A percentile compares a stretch with the other conserved stretches of the same genome.
Evolutionary conservation across 768 basidiomycete species (phyloP).

Genomic region (Auricularia sp.): DNA sequence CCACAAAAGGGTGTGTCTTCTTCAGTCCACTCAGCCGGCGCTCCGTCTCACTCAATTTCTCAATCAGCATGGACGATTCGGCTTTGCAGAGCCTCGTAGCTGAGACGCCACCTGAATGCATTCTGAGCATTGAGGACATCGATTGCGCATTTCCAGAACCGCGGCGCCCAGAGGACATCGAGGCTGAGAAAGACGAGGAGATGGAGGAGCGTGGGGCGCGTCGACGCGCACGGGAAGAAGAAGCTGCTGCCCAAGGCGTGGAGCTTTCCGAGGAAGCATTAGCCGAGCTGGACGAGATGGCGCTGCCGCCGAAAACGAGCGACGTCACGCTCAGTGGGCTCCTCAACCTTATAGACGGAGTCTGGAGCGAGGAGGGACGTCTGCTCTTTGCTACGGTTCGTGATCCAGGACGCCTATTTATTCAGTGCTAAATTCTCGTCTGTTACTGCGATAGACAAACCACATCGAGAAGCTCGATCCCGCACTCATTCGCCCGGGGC

Average conservation of each 20-base stretch:
- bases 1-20: constrained; percentile 32
- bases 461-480: constrained; percentile 45
- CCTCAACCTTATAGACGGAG: constrained; percentile 50
- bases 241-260: constrained; percentile 6
- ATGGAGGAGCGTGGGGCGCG: constrained; percentile 8
- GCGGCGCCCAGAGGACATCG: constrained; percentile 30
- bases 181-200: constrained; percentile 9
- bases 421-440: neutral
- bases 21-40: neutral
- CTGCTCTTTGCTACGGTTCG: constrained; percentile 50
- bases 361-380: constrained; percentile 51
- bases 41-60: neutral
- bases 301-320: neutral
- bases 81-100: constrained; percentile 37
- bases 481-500: constrained; percentile 45
- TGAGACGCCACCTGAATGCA: constrained; percentile 39
- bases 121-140: constrained; percentile 51
- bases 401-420: neutral
- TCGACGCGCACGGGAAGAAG: neutral
- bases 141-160: constrained; percentile 42
- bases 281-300: constrained; percentile 14
- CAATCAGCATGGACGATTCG: constrained; percentile 36
- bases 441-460: constrained; percentile 31
- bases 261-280: constrained; percentile 6
- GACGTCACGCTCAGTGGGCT: constrained; percentile 44